A percentile compares a stretch with the other conserved stretches of the same genome.
These are phyloP conservation scores for Catunica adiposa DNA, from an alignment of 2,329 filamentous ascomycete genomes.

Conservation along the genomic window DNA sequence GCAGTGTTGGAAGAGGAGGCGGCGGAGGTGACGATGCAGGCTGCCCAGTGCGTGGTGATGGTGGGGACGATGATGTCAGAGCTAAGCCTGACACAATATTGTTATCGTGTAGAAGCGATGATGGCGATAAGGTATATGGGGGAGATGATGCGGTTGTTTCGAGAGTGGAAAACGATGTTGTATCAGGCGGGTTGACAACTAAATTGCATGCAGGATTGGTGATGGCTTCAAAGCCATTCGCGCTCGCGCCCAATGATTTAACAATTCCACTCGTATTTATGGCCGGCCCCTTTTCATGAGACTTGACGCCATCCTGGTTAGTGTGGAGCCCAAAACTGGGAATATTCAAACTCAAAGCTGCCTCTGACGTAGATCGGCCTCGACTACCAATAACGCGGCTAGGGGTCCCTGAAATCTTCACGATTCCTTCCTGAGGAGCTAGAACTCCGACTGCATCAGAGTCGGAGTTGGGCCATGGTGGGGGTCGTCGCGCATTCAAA, in stretches of 20 bases:
- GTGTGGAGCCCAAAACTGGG: slow-evolving; percentile 7
- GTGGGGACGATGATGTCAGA: background rate
- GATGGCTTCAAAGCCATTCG: background rate
- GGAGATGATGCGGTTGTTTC: background rate
- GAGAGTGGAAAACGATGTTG: background rate
- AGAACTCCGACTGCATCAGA: background rate
- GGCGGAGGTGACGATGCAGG: background rate
- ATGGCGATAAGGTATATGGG: background rate
- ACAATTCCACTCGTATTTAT: background rate
- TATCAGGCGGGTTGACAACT: background rate
- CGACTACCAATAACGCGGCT: background rate
- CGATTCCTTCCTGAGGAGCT: background rate
- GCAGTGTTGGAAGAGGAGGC: background rate
- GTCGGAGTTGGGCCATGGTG: background rate
- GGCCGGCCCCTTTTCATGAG: slow-evolving; percentile 8
- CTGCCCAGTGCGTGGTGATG: background rate
- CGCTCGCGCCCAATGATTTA: background rate
- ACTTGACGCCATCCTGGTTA: slow-evolving; percentile 2
- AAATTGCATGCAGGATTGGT: background rate
- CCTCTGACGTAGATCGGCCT: slow-evolving; percentile 12
- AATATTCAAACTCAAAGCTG: slow-evolving; percentile 3
- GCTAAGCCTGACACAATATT: background rate
- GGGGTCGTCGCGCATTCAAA: background rate
- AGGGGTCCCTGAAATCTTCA: slow-evolving; percentile 5
- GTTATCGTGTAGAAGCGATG: no score